Evolutionary conservation across 306 rosid genomes (phyloP), one percentile per base, ranked within the genome.

Genomic region (Albizia julibrissin): DNA sequence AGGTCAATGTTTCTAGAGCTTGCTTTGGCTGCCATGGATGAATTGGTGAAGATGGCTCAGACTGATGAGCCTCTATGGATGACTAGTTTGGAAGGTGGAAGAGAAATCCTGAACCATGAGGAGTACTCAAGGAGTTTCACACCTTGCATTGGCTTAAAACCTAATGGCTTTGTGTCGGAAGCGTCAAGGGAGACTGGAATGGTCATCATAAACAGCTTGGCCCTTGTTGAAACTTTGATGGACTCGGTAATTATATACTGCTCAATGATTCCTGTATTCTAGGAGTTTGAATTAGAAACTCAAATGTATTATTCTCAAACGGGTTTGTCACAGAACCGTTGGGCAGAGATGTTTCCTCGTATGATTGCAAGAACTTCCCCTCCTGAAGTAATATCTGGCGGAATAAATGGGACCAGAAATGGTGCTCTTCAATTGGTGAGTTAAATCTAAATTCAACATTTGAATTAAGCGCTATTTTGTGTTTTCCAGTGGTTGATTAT

Each of bases 341-440:
- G 98, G 99, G 90, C 93, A 13, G 98, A 93, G 86, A 93, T 95
- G 95, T 95, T 95, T 87, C 98, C 98, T 22, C 89, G 94, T 50
- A 22, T 95, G 83, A 86, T 95, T 62, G 98, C 99, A 3, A 92
- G 94, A 92, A 85, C 90, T 40, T 83, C 93, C 1, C 92, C 96
- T 5, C 86, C 88, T 1, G 97, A 95, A 79, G 94, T 93, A 81
- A 89, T 95, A 83, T 89, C 96, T 15, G 75, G 85, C 66, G 99
- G 99, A 21, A 91, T 93, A 89, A 95, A 94, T 7, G 97, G 96
- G 72, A 89, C 93, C 31, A 89, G 97, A 87, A 95, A 93, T 67
- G 96, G 99, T 12, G 94, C 96, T 77, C 96, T 95, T 72, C 96
- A 93, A 85, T 89, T 95, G 70, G 99, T 94, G 82, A 80, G 85